Evolutionary conservation across 768 basidiomycete genomes (phyloP).

Genomic region (Mycena haematopus): DNA sequence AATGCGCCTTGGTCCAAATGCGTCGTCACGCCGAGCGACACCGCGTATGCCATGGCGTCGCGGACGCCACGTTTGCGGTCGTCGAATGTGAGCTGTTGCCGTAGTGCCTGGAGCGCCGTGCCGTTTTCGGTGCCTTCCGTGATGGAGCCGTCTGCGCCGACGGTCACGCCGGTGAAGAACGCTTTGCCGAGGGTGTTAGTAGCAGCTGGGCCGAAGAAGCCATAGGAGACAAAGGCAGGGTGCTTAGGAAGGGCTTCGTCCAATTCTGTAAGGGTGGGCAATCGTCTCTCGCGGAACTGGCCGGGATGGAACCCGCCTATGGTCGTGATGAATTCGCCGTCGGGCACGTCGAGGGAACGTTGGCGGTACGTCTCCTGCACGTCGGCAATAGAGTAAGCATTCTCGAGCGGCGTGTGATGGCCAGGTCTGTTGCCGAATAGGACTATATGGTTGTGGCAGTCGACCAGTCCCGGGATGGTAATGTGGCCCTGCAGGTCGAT

Average conservation of each 20-base stretch:
- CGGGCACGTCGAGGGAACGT: not conserved
- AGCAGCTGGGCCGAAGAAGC: not conserved
- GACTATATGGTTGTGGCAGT: constrained; percentile 5
- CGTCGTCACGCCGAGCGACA: constrained; percentile 2
- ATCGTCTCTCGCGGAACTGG: not conserved
- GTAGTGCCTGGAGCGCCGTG: not conserved
- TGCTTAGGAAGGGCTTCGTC: constrained; percentile 4
- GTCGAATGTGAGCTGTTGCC: constrained; percentile 1
- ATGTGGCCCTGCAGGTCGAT: not conserved
- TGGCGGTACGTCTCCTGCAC: constrained; percentile 7
- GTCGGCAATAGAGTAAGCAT: not conserved
- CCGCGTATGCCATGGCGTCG: constrained; percentile 1
- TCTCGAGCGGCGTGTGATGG: constrained; percentile 10
- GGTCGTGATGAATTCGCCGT: constrained; percentile 6
- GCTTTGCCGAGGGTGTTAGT: constrained; percentile 7
- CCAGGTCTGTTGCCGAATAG: constrained; percentile 2
- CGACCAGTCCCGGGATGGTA: not conserved
- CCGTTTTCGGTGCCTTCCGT: not conserved
- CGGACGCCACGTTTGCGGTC: constrained; percentile 8
- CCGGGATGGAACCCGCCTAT: constrained; percentile 3
- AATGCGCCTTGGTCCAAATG: constrained; percentile 6
- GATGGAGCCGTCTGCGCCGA: constrained; percentile 2
- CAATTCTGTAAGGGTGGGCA: constrained; percentile 2
- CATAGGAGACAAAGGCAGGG: not conserved
- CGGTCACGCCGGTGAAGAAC: not conserved